Percentiles rank a stretch among this genome's conserved stretches.
Conservation (phyloP, 257 asterid genomes). For the Capsicum pubescens region DNA sequence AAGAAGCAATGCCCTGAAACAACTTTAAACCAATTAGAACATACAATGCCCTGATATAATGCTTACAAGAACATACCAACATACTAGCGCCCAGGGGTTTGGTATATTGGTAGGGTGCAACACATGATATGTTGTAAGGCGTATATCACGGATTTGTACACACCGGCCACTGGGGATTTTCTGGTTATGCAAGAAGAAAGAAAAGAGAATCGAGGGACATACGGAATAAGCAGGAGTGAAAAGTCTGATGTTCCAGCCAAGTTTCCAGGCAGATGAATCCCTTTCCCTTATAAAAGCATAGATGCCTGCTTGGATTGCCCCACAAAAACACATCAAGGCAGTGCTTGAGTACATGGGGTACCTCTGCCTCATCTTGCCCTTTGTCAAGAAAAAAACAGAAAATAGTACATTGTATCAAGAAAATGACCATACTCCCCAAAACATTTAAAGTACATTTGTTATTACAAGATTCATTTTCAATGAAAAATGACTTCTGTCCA, state of each 20-base stretch:
- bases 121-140: neutral
- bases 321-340: constrained; percentile 37
- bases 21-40: neutral
- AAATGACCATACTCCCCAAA: neutral
- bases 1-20: constrained; percentile 47
- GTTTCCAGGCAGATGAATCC: constrained; percentile 42
- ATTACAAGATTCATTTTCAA: neutral
- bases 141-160: neutral
- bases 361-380: constrained; percentile 38
- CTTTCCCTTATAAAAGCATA: constrained; percentile 36
- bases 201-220: neutral
- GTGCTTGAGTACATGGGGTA: constrained; percentile 46
- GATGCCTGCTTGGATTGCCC: constrained; percentile 39
- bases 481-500: neutral
- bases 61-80: neutral
- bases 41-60: constrained; percentile 38
- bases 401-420: neutral
- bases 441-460: neutral
- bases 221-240: constrained; percentile 37
- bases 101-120: neutral
- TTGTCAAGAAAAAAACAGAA: neutral
- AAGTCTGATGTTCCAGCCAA: constrained; percentile 51
- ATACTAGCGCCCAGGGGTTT: neutral
- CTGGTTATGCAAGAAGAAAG: neutral
- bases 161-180: neutral